Percentiles rank a stretch among this genome's conserved stretches.
Evolutionary conservation across 495 filamentous ascomycete genomes (phyloP).

Genomic region (Cladorrhinum samala): DNA sequence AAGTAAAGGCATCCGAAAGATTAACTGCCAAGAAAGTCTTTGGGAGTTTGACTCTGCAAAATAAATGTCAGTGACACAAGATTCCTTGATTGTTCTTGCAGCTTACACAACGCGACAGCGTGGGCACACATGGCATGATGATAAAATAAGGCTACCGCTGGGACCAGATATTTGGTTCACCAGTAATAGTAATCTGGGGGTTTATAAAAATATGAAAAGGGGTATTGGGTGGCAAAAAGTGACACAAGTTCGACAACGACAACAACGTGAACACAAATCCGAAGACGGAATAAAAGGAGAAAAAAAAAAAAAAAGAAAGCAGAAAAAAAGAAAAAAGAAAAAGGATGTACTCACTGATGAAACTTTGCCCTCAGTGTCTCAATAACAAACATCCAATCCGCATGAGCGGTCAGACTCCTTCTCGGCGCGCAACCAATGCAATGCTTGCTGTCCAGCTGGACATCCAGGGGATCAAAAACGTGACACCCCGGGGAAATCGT

Average conservation of each 20-base stretch:
- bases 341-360: conserved; percentile 61
- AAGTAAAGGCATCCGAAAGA: conserved; percentile 63
- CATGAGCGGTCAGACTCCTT: conserved; percentile 83
- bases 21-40: conserved; percentile 91
- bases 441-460: conserved; percentile 91
- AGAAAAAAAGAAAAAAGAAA: conserved; percentile 1
- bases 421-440: conserved; percentile 87
- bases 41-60: conserved; percentile 76
- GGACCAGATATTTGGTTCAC: no score
- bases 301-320: background rate
- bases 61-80: background rate
- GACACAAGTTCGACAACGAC: background rate
- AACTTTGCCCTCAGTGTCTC: conserved; percentile 93
- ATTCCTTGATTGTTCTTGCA: background rate
- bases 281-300: conserved; percentile 15
- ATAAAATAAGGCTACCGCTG: no score
- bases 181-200: no score
- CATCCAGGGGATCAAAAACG: conserved; percentile 89
- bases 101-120: no score
- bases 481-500: conserved; percentile 94
- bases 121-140: no score
- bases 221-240: no score
- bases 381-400: conserved; percentile 91
- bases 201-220: no score
- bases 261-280: background rate